Percentiles rank a stretch among this genome's conserved stretches.
These are phyloP conservation scores for Drechslera avenae DNA, from an alignment of 2,329 filamentous ascomycete genomes.

Conservation along the genomic window DNA sequence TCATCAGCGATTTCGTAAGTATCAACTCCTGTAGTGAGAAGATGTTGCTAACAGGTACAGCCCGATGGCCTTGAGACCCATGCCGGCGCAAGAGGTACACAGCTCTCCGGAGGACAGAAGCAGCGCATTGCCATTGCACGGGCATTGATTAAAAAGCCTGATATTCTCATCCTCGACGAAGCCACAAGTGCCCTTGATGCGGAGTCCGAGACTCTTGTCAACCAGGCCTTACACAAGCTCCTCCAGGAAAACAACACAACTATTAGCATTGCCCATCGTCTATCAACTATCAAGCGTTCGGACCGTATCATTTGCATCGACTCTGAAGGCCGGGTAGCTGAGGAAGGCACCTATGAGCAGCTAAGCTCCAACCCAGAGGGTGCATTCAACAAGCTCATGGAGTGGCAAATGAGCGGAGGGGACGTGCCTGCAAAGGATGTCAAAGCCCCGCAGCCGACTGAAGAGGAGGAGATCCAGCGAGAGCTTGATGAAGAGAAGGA, in stretches of 20 bases:
- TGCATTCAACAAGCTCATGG: conserved; percentile 94
- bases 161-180: conserved; percentile 96
- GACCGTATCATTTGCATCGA: conserved; percentile 93
- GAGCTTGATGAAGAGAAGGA: conserved; percentile 48
- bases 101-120: conserved; percentile 95
- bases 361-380: conserved; percentile 75
- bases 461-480: conserved; percentile 58
- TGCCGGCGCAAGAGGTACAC: conserved; percentile 88
- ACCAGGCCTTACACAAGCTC: conserved; percentile 80
- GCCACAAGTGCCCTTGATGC: conserved; percentile 93
- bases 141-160: conserved; percentile 91
- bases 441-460: conserved; percentile 47
- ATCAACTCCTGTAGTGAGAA: neutral
- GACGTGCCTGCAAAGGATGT: conserved; percentile 53
- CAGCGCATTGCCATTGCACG: conserved; percentile 97
- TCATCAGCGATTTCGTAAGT: conserved; percentile 87
- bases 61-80: conserved; percentile 94
- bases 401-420: conserved; percentile 94
- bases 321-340: conserved; percentile 84
- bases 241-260: conserved; percentile 90
- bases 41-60: conserved; percentile 44
- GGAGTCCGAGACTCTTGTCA: conserved; percentile 95
- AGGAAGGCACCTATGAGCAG: conserved; percentile 82
- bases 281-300: conserved; percentile 95
- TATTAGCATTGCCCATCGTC: conserved; percentile 93